Conservation (phyloP, 1,284 basidiomycete species). For the Quambalaria eucalypti region DNA sequence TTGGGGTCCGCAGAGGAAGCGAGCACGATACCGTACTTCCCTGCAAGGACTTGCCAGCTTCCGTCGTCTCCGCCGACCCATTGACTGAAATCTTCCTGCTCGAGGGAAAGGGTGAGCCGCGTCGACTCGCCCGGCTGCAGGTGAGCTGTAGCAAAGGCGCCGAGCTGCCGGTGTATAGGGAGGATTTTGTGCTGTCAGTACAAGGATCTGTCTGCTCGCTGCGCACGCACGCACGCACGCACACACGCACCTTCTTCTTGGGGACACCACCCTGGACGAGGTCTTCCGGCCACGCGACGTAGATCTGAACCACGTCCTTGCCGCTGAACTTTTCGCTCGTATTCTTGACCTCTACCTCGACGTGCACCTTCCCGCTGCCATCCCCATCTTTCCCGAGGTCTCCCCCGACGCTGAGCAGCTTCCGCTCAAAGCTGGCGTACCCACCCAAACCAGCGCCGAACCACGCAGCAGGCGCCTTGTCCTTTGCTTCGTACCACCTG, state of each 20-base stretch:
- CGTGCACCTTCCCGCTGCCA: background rate
- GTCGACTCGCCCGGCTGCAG: background rate
- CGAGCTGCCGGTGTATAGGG: background rate
- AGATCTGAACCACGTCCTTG: constrained; percentile 8
- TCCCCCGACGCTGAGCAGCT: background rate
- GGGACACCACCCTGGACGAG: background rate
- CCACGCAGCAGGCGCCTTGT: background rate
- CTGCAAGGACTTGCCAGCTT: constrained; percentile 3
- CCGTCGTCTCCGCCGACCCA: constrained; percentile 3
- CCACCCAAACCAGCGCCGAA: constrained; percentile 9
- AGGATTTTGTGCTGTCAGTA: background rate
- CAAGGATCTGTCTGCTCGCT: background rate
- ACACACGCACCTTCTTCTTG: constrained; percentile 3
- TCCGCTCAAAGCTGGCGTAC: constrained; percentile 8
- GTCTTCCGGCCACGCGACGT: background rate
- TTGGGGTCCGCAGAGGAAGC: constrained; percentile 1
- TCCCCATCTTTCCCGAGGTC: too few species aligned
- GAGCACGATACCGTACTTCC: constrained; percentile 3
- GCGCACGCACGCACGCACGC: too few species aligned
- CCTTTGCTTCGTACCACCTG: constrained; percentile 5
- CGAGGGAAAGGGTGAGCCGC: background rate
- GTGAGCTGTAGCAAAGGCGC: constrained; percentile 2
- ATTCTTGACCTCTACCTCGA: constrained; percentile 5
- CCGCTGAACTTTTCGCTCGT: constrained; percentile 5
- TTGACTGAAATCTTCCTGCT: constrained; percentile 1